phyloP scores from a whole-genome alignment of 345 rosid species.

The Linum lewisii region DNA sequence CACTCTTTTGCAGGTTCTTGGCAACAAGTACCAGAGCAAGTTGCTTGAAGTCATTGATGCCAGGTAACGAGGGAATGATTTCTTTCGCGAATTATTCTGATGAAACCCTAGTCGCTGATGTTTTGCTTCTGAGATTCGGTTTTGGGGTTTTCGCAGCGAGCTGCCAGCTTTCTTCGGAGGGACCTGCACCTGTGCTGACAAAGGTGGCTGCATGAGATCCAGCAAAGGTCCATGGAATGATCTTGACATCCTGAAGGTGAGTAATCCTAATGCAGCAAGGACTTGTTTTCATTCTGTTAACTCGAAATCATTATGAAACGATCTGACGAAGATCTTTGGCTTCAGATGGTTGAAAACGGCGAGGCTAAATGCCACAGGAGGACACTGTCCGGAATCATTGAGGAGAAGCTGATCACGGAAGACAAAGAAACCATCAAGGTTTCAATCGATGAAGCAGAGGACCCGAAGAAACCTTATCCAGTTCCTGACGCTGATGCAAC shows the following conservation, averaged over 20 bases:
- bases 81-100: too few species aligned
- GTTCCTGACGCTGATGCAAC: conserved; percentile 21
- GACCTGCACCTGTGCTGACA: conserved; percentile 4
- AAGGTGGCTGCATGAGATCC: conserved; percentile 9
- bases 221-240: conserved; percentile 6
- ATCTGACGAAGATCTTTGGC: neutral
- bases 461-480: conserved; percentile 13
- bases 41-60: conserved; percentile 82
- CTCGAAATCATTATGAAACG: neutral
- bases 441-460: neutral
- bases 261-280: neutral
- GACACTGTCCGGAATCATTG: conserved; percentile 31
- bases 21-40: conserved; percentile 83
- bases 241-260: conserved; percentile 7
- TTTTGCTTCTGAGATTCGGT: neutral
- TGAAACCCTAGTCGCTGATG: neutral
- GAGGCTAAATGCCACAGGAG: conserved; percentile 43
- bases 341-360: conserved; percentile 65
- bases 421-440: conserved; percentile 29
- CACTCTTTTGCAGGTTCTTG: conserved; percentile 49
- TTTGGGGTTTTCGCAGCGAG: conserved; percentile 38
- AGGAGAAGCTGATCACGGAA: conserved; percentile 46
- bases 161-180: conserved; percentile 27
- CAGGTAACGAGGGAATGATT: conserved; percentile 35
- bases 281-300: neutral